These are phyloP conservation scores for Termitomyces sp. DNA, from an alignment of 768 basidiomycete species.

Conservation along the genomic window DNA sequence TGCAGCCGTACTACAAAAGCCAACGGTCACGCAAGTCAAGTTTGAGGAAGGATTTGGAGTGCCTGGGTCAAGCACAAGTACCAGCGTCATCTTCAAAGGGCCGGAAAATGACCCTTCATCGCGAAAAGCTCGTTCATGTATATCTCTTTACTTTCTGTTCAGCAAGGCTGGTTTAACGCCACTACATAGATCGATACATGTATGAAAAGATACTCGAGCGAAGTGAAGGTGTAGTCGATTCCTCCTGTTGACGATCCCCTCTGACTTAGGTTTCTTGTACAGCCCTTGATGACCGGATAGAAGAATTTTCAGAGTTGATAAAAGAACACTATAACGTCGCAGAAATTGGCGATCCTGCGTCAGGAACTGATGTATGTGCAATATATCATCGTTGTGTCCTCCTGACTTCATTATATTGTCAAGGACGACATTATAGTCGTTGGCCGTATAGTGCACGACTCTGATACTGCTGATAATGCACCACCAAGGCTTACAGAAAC, in stretches of 20 bases:
- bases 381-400: not conserved
- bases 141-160: constrained; percentile 21
- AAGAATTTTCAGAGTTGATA: constrained; percentile 77
- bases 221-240: constrained; percentile 58
- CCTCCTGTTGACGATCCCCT: not conserved
- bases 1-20: constrained; percentile 9
- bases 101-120: constrained; percentile 32
- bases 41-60: constrained; percentile 27
- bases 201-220: constrained; percentile 86
- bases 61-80: constrained; percentile 21
- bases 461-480: constrained; percentile 46
- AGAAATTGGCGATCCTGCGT: constrained; percentile 74
- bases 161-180: not conserved
- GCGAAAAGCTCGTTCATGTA: constrained; percentile 53
- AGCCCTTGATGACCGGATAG: constrained; percentile 87
- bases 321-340: constrained; percentile 62
- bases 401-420: constrained; percentile 1
- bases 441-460: constrained; percentile 71
- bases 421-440: constrained; percentile 67
- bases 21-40: constrained; percentile 26
- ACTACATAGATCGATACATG: constrained; percentile 78
- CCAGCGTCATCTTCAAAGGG: constrained; percentile 34
- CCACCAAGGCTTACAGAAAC: constrained; percentile 68
- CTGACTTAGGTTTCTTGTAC: not conserved
- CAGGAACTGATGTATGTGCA: constrained; percentile 37